Evolutionary conservation across 371 early-diverging fungal species (phyloP), one percentile per base, ranked within the genome.

Genomic region (Mortierella sp.): DNA sequence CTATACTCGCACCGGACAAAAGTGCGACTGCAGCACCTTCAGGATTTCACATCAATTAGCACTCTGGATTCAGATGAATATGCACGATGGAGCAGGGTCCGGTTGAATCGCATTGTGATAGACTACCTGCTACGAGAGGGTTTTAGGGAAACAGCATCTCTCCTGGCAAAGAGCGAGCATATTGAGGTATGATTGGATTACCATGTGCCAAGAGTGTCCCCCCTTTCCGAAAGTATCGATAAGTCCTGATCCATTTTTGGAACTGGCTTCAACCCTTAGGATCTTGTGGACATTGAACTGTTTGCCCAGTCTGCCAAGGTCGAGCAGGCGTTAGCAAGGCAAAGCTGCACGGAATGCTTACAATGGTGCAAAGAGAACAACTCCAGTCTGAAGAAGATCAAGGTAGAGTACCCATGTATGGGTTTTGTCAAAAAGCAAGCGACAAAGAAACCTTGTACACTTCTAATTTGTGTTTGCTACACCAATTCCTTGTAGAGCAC

Each of bases 361-460:
- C 85, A 85, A 27, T 98, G 98, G 98, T 98, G 97, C 71, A 85
- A 84, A 22, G 97, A 97, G 22, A 97, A 98, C 82, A 85, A 88
- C 44, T 89, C 93, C 1, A 88, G 83, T 8, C 80, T 98, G 49
- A 89, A 91, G 65, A 97, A 96, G 71, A 83, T 90, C 48, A 87
- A 93, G 79, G 90, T 86, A 70, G 7, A 22, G 5, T 5, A 9
- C n/a, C 9, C 16, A 21, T 14, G 13, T 21, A n/a, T 44, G 5
- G 13, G 5, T 44, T 21, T n/a, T n/a, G n/a, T n/a, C 21, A n/a
- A 21, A 21, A 44, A 44, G 45, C 21, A 39, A 8, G 39, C 39
- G 14, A 14, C 39, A 39, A 10, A 14, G 22, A 51, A 13, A 54
- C 17, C n/a, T n/a, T n/a, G n/a, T n/a, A n/a, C n/a, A n/a, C n/a